Evolutionary conservation across 2,329 filamentous ascomycete genomes (phyloP).

Genomic region (Fusarium sp.): DNA sequence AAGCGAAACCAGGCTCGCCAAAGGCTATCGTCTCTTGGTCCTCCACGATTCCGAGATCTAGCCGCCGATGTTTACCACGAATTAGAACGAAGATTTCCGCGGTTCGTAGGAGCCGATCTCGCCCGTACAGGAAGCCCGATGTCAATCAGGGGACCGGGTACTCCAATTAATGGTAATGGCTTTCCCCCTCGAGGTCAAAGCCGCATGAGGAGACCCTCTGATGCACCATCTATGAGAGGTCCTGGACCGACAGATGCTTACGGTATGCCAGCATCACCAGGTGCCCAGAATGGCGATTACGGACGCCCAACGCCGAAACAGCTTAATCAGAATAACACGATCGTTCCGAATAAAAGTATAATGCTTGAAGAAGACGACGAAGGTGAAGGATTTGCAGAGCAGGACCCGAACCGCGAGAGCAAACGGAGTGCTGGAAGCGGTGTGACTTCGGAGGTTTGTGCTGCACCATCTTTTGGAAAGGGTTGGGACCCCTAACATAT

Average conservation of each 20-base stretch:
- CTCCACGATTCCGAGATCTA: constrained; percentile 88
- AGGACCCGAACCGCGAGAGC: constrained; percentile 47
- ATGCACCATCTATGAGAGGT: constrained; percentile 71
- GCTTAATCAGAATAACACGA: constrained; percentile 89
- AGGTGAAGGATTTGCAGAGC: constrained; percentile 67
- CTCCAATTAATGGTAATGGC: constrained; percentile 69
- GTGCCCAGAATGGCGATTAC: constrained; percentile 71
- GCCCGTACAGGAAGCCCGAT: constrained; percentile 77
- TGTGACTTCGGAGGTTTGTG: constrained; percentile 56
- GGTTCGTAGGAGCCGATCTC: constrained; percentile 78
- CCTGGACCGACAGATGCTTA: constrained; percentile 60
- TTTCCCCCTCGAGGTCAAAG: constrained; percentile 65
- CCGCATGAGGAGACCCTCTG: constrained; percentile 68
- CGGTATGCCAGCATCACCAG: constrained; percentile 70
- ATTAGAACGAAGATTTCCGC: constrained; percentile 88
- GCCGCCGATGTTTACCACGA: constrained; percentile 98
- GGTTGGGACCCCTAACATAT: constrained; percentile 33
- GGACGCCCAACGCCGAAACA: constrained; percentile 87
- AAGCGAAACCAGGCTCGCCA: constrained; percentile 98
- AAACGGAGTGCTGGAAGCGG: constrained; percentile 50
- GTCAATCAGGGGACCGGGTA: constrained; percentile 71
- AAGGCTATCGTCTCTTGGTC: constrained; percentile 89
- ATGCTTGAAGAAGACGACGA: constrained; percentile 97
- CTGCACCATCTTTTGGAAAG: not conserved
- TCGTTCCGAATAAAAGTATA: constrained; percentile 96